Base-by-base conservation (phyloP, 2,329 filamentous ascomycete species). In the Claviceps digitariae region DNA sequence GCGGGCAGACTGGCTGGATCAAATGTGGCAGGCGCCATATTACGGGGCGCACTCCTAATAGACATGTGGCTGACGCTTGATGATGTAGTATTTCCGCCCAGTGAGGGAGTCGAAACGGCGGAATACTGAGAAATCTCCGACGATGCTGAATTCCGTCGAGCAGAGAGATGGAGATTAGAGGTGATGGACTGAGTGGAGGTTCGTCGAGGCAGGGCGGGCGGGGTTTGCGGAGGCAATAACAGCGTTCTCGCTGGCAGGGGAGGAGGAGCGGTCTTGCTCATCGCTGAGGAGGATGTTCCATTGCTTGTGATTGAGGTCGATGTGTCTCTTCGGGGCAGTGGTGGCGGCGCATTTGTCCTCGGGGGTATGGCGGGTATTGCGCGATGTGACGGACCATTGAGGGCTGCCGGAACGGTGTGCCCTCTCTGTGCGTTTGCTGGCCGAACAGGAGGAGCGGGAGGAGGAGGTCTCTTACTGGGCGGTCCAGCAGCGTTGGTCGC, bases 41-140 rank as follows among this genome's bases (percentile, higher is more conserved):
- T 79, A 55, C 78, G 71, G 15, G 68, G 59, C 4, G 65, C 57
- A 9, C 67, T 62, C 12, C 74, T 73, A 23, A 66, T 64, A 1
- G 77, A 75, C 9, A 69, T 67, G 48, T 70, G 66, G 59, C 74
- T 81, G 0, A 75, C 73, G 23, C 68, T 69, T 2, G 77, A 78
- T 9, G 72, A 74, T 29, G 66, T 61, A 2, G 66, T 61, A 2
- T 68, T 67, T 6, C 67, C 68, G 36, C 69, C 72, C 44, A 78
- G 57, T 1, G 79, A 82, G 23, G 77, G 62, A 1, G 70, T 73
- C 4, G 81, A 83, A 17, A 77, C 61, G 12, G 70, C 71, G 7
- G 79, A 83, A 41, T 73, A 67, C 54, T 76, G 69, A 2, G 79
- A 83, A 13, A 74, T 60, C 31, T 79, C 78, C 2, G 81, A 84